phyloP scores from a whole-genome alignment of 2,329 filamentous ascomycete species.

The Cyclaneusma minus region DNA sequence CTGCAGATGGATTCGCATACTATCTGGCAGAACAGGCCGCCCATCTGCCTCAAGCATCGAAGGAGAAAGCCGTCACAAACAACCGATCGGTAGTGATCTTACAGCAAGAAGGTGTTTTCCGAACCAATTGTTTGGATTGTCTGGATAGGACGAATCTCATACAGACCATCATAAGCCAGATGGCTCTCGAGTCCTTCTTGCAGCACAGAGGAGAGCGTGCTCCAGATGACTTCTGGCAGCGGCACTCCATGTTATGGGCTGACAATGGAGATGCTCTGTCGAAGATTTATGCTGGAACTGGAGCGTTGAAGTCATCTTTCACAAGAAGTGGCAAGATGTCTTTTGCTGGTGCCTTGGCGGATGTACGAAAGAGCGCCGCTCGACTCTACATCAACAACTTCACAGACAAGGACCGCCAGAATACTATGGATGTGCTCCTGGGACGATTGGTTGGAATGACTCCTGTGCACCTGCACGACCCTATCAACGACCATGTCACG shows the following conservation, averaged over 20 bases:
- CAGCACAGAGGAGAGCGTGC: conserved; percentile 54
- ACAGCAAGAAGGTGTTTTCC: conserved; percentile 89
- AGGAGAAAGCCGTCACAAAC: conserved; percentile 20
- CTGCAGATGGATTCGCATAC: conserved; percentile 82
- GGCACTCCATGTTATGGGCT: conserved; percentile 88
- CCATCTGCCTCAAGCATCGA: no score
- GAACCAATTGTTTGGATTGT: conserved; percentile 93
- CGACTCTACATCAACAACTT: conserved; percentile 97
- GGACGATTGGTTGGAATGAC: conserved; percentile 71
- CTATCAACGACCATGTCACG: conserved; percentile 81
- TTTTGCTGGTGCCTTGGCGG: conserved; percentile 80
- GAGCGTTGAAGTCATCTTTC: conserved; percentile 88
- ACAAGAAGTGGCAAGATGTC: conserved; percentile 94
- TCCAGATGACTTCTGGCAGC: conserved; percentile 72
- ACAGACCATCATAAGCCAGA: conserved; percentile 87
- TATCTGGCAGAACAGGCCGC: conserved; percentile 64
- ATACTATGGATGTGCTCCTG: conserved; percentile 85
- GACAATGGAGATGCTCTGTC: conserved; percentile 92
- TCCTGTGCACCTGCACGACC: conserved; percentile 78
- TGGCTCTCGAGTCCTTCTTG: conserved; percentile 79
- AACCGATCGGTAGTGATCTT: conserved; percentile 48
- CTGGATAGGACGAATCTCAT: conserved; percentile 91
- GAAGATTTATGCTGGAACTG: conserved; percentile 91
- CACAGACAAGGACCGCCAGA: conserved; percentile 79
- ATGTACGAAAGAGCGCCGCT: conserved; percentile 86